phyloP scores from a whole-genome alignment of 2,329 filamentous ascomycete species.

The Pseudogymnoascus sp. region DNA sequence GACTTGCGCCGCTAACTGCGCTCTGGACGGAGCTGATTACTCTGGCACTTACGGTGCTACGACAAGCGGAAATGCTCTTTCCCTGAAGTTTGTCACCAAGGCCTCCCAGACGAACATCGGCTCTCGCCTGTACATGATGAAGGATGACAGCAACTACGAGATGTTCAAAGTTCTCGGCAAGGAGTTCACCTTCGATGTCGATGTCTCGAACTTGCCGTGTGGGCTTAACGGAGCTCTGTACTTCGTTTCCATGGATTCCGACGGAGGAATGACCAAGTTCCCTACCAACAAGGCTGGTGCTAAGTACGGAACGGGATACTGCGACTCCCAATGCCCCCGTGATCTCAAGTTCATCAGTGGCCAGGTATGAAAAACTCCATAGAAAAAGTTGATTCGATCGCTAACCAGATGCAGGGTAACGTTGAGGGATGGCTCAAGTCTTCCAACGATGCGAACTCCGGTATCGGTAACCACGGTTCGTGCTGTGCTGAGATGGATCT shows the following conservation, averaged over 20 bases:
- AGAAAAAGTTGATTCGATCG: constrained; percentile 19
- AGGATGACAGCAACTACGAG: constrained; percentile 54
- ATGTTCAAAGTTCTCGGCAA: constrained; percentile 58
- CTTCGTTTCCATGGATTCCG: constrained; percentile 53
- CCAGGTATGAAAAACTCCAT: constrained; percentile 30
- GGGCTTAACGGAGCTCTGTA: constrained; percentile 68
- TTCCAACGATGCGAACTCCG: constrained; percentile 44
- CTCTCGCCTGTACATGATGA: constrained; percentile 58
- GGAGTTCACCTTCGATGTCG: constrained; percentile 67
- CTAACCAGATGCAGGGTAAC: constrained; percentile 38
- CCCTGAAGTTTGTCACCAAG: constrained; percentile 51
- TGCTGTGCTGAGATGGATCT: constrained; percentile 65
- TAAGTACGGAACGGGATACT: constrained; percentile 56
- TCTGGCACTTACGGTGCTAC: constrained; percentile 45
- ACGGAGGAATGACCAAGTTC: constrained; percentile 49
- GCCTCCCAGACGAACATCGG: constrained; percentile 42
- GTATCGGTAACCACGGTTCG: constrained; percentile 46
- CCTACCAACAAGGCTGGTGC: constrained; percentile 50
- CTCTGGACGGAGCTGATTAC: constrained; percentile 48
- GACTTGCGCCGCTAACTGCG: constrained; percentile 43
- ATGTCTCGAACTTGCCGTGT: constrained; percentile 60
- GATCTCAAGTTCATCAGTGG: constrained; percentile 48
- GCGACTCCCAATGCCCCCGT: constrained; percentile 51
- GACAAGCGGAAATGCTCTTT: constrained; percentile 44
- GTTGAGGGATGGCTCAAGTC: constrained; percentile 44